Evolutionary conservation across 2,329 filamentous ascomycete genomes (phyloP).

Genomic region (Pseudogymnoascus pannorum): DNA sequence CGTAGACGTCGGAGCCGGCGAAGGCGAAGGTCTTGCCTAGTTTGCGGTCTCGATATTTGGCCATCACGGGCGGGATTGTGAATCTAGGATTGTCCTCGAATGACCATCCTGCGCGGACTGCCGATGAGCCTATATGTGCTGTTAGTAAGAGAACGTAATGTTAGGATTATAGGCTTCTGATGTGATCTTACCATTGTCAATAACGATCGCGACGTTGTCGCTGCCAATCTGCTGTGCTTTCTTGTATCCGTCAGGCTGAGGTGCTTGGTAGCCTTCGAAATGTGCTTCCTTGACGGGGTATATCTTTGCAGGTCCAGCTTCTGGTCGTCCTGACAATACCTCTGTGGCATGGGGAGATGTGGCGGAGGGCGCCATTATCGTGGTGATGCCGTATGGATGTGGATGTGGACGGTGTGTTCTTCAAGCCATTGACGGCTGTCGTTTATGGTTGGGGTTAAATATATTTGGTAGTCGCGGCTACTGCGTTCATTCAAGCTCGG

Average conservation of each 20-base stretch:
- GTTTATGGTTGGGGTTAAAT: constrained; percentile 8
- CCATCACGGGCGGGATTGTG: constrained; percentile 79
- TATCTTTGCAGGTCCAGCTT: constrained; percentile 43
- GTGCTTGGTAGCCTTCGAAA: constrained; percentile 48
- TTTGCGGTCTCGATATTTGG: constrained; percentile 92
- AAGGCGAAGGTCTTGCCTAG: constrained; percentile 87
- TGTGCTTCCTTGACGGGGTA: constrained; percentile 55
- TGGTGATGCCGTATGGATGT: constrained; percentile 12
- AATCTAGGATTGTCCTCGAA: constrained; percentile 80
- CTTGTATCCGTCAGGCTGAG: constrained; percentile 61
- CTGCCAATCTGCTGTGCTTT: constrained; percentile 46
- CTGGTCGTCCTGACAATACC: constrained; percentile 6
- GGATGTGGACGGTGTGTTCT: constrained; percentile 30
- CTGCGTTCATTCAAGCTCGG: not conserved
- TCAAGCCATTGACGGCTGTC: constrained; percentile 48
- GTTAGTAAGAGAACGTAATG: not conserved
- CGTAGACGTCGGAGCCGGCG: constrained; percentile 85
- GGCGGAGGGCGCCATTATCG: constrained; percentile 28
- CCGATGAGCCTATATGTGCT: constrained; percentile 62
- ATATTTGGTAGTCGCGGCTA: not conserved
- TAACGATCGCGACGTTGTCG: constrained; percentile 73
- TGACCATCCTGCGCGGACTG: constrained; percentile 90
- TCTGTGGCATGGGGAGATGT: constrained; percentile 17
- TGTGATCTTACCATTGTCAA: constrained; percentile 74
- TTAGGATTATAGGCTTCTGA: not conserved